These are phyloP conservation scores for Xenoacremonium recifei DNA, from an alignment of 2,329 filamentous ascomycete species.

Conservation along the genomic window DNA sequence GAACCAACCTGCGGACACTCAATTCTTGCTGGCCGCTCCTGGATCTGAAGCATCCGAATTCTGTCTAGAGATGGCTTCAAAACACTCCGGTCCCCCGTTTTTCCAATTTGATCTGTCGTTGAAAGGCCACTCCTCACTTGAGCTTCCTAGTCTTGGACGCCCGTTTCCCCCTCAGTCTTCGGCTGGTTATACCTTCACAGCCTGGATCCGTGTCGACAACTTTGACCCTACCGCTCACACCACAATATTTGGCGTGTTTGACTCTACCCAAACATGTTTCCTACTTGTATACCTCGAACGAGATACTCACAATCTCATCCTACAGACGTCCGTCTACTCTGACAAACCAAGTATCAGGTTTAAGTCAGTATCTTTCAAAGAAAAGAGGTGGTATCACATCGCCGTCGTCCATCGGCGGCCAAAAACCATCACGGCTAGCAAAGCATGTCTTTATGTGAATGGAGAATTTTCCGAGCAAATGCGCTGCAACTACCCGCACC, in stretches of 20 bases:
- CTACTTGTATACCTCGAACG: constrained; percentile 90
- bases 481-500: constrained; percentile 82
- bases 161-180: constrained; percentile 78
- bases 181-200: constrained; percentile 84
- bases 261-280: constrained; percentile 89
- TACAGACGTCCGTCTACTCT: constrained; percentile 91
- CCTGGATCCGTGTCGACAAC: constrained; percentile 85
- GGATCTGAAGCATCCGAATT: constrained; percentile 63
- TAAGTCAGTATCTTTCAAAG: constrained; percentile 75
- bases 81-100: constrained; percentile 75
- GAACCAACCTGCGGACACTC: constrained; percentile 77
- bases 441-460: constrained; percentile 85
- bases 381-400: constrained; percentile 88
- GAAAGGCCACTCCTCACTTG: constrained; percentile 85
- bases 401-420: constrained; percentile 80
- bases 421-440: constrained; percentile 72
- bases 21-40: constrained; percentile 62
- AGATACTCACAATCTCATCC: constrained; percentile 88
- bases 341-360: constrained; percentile 88
- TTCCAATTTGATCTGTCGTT: constrained; percentile 93
- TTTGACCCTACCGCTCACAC: constrained; percentile 87
- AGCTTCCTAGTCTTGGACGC: constrained; percentile 81
- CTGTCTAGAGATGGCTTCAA: constrained; percentile 68
- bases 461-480: constrained; percentile 93
- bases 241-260: constrained; percentile 93